phyloP scores from a whole-genome alignment of 192 early-diverging fungal genomes.

The Lunasporangiospora selenospora region DNA sequence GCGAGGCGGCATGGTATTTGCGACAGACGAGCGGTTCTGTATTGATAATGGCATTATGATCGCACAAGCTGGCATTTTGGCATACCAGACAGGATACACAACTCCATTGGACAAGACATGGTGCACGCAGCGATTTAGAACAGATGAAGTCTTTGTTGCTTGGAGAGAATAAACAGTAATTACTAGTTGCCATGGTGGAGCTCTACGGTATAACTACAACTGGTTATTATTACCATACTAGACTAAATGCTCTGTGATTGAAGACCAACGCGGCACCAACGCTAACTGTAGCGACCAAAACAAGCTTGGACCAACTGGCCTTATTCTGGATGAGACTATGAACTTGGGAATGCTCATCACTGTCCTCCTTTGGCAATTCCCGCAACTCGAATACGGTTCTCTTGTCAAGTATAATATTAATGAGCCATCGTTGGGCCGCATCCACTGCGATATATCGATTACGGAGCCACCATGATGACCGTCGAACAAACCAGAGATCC shows the following conservation, averaged over 20 bases:
- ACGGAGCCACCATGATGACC: slow-evolving; percentile 10
- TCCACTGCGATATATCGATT: background rate
- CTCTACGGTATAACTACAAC: too few relatives aligned
- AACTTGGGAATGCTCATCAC: too few relatives aligned
- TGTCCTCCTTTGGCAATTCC: slow-evolving; percentile 6
- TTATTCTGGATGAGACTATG: too few relatives aligned
- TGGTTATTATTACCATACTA: too few relatives aligned
- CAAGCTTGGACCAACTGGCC: too few relatives aligned
- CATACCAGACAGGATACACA: slow-evolving; percentile 81
- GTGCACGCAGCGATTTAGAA: slow-evolving; percentile 94
- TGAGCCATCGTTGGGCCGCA: background rate
- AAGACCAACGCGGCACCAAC: too few relatives aligned
- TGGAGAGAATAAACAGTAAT: slow-evolving; percentile 78
- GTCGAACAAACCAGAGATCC: slow-evolving; percentile 15
- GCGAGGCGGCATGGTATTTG: slow-evolving; percentile 87
- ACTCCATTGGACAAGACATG: slow-evolving; percentile 86
- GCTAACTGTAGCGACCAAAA: too few relatives aligned
- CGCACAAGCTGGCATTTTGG: slow-evolving; percentile 93
- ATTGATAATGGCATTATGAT: slow-evolving; percentile 99
- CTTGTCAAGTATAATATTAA: slow-evolving; percentile 1
- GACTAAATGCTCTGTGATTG: too few relatives aligned
- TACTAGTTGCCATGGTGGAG: too few relatives aligned
- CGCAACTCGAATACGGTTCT: slow-evolving; percentile 13
- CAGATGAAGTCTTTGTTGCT: slow-evolving; percentile 83
- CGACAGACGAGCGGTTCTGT: slow-evolving; percentile 97